A percentile compares a stretch with the other conserved stretches of the same genome.
Conservation (phyloP, 495 filamentous ascomycete species). For the Cryomyces antarcticus region DNA sequence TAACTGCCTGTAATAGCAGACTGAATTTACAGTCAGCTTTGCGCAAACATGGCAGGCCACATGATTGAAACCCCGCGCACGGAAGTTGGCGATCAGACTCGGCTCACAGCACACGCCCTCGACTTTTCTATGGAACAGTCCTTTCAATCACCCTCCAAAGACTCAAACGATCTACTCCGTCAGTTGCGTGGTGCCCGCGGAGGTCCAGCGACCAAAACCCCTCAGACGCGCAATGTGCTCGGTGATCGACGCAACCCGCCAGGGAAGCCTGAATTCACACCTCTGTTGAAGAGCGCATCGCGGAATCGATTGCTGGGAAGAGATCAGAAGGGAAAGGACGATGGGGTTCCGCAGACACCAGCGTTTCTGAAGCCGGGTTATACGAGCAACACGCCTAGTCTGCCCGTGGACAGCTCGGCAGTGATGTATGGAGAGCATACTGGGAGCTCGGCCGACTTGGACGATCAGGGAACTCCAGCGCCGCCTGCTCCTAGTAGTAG, state of each 20-base stretch:
- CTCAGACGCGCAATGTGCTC: conserved; percentile 44
- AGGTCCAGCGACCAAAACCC: conserved; percentile 43
- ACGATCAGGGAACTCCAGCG: conserved; percentile 38
- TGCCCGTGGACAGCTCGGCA: conserved; percentile 35
- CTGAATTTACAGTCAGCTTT: too few relatives aligned
- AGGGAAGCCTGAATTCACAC: conserved; percentile 70
- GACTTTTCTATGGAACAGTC: conserved; percentile 67
- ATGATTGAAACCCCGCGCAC: too few relatives aligned
- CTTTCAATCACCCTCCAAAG: conserved; percentile 68
- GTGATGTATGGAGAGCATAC: conserved; percentile 45
- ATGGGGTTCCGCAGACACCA: conserved; percentile 44
- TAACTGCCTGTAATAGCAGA: too few relatives aligned
- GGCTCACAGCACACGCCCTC: conserved; percentile 33
- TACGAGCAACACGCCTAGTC: conserved; percentile 30
- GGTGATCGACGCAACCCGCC: conserved; percentile 35
- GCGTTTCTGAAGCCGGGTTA: conserved; percentile 39
- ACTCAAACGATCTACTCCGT: conserved; percentile 46
- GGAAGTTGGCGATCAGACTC: too few relatives aligned
- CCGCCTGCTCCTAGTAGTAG: conserved; percentile 62
- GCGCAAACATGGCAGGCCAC: too few relatives aligned
- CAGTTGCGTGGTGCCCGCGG: conserved; percentile 37
- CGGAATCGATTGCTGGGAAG: conserved; percentile 44
- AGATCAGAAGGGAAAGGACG: conserved; percentile 26
- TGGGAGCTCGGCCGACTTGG: conserved; percentile 29
- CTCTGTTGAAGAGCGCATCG: conserved; percentile 74